These are phyloP conservation scores for Apophysomyces variabilis DNA, from an alignment of 371 early-diverging fungal species.

Conservation along the genomic window DNA sequence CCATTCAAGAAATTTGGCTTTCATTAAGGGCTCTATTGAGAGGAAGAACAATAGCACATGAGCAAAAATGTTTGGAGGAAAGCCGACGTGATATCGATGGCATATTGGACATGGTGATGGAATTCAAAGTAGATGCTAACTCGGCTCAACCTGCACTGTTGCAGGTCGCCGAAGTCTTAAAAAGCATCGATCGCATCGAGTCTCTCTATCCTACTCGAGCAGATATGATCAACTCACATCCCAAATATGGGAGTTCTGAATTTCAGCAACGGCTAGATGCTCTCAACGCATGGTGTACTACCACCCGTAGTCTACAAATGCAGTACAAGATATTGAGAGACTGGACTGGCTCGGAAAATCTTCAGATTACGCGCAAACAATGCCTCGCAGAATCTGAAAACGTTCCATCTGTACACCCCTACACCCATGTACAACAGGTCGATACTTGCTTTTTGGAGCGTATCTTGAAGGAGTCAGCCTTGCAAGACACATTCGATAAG, in stretches of 20 bases:
- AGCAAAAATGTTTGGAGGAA: conserved; percentile 72
- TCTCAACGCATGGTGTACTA: conserved; percentile 79
- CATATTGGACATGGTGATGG: conserved; percentile 65
- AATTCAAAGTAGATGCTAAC: conserved; percentile 63
- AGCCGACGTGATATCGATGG: conserved; percentile 66
- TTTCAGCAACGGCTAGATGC: conserved; percentile 77
- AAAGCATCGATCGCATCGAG: conserved; percentile 79
- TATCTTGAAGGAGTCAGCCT: conserved; percentile 79
- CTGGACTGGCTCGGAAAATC: conserved; percentile 82
- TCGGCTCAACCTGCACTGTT: conserved; percentile 48
- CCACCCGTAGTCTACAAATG: conserved; percentile 73
- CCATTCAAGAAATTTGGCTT: conserved; percentile 78
- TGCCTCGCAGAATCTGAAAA: conserved; percentile 3
- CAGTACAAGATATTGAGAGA: conserved; percentile 75
- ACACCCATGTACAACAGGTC: neutral
- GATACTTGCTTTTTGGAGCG: conserved; percentile 81
- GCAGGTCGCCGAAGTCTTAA: conserved; percentile 73
- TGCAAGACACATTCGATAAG: conserved; percentile 80
- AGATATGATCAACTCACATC: conserved; percentile 68
- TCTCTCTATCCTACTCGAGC: conserved; percentile 76
- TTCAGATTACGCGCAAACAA: conserved; percentile 58
- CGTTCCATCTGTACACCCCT: neutral
- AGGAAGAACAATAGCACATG: conserved; percentile 64
- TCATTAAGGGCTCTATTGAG: conserved; percentile 71
- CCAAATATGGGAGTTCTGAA: conserved; percentile 66